phyloP scores from a whole-genome alignment of 805 yeast species.

The Nadsonia fulvescens region DNA sequence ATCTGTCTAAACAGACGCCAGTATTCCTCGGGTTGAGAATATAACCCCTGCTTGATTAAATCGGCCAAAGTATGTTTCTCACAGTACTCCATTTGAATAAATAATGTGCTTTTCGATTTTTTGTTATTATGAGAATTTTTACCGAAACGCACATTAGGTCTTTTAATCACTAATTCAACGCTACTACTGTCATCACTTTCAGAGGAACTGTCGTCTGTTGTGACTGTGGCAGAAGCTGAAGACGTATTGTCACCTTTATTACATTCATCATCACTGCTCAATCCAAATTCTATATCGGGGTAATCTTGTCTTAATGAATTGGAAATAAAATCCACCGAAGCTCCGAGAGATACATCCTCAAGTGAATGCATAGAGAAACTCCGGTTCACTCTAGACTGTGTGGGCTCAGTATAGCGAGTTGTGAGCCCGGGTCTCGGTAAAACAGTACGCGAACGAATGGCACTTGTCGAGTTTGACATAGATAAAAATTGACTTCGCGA shows the following conservation, averaged over 20 bases:
- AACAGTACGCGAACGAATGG: no score
- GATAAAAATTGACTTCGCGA: no score
- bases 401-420: no score
- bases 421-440: no score
- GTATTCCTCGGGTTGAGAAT: constrained; percentile 54
- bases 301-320: constrained; percentile 10
- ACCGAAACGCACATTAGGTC: no score
- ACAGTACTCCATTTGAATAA: constrained; percentile 97
- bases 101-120: constrained; percentile 45
- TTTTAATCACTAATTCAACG: no score
- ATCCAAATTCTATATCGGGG: constrained; percentile 13
- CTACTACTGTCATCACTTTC: constrained; percentile 1
- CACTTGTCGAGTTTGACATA: no score
- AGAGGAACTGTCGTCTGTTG: constrained; percentile 6
- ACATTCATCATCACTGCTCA: constrained; percentile 8
- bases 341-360: constrained; percentile 9
- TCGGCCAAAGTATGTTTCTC: constrained; percentile 83
- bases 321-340: constrained; percentile 14
- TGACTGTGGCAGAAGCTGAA: no score
- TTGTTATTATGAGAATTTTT: no score
- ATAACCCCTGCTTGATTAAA: constrained; percentile 61
- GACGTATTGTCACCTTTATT: no score
- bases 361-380: no score
- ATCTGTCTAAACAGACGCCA: constrained; percentile 83
- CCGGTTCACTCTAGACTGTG: no score